These are phyloP conservation scores for Evernia prunastri DNA, from an alignment of 495 filamentous ascomycete species.

Conservation along the genomic window DNA sequence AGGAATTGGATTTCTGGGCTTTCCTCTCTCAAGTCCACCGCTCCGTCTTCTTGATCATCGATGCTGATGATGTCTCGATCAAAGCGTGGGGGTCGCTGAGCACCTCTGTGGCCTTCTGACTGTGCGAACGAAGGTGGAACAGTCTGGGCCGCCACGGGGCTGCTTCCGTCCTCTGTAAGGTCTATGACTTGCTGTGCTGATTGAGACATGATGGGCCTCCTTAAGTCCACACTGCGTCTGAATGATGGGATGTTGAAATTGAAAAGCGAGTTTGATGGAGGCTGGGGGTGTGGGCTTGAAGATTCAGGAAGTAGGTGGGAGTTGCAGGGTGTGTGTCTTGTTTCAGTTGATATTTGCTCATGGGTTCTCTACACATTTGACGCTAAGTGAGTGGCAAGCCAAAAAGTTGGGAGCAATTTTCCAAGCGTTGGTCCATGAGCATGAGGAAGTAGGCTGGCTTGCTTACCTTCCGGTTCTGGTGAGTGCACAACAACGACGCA, in stretches of 20 bases:
- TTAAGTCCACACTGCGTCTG: conserved; percentile 41
- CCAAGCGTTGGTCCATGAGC: no score
- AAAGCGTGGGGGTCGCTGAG: conserved; percentile 22
- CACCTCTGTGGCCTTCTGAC: conserved; percentile 14
- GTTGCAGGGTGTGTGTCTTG: conserved; percentile 20
- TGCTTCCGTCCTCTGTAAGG: conserved; percentile 46
- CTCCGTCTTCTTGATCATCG: conserved; percentile 20
- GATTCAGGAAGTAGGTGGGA: conserved; percentile 20
- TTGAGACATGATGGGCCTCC: conserved; percentile 39
- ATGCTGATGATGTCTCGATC: conserved; percentile 28
- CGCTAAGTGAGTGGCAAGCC: conserved; percentile 8
- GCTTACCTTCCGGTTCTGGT: conserved; percentile 20
- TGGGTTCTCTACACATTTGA: conserved; percentile 33
- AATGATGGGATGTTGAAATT: conserved; percentile 23
- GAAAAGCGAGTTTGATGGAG: conserved; percentile 20
- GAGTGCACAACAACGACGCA: conserved; percentile 24
- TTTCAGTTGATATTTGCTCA: conserved; percentile 36
- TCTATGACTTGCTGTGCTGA: conserved; percentile 44
- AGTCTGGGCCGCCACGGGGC: conserved; percentile 27
- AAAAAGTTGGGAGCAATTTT: not conserved
- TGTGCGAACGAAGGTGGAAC: conserved; percentile 1
- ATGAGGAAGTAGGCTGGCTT: conserved; percentile 1
- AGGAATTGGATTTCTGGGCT: conserved; percentile 27
- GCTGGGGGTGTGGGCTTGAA: conserved; percentile 24
- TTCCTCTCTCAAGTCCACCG: conserved; percentile 18